Evolutionary conservation across 805 yeast species (phyloP), one percentile per base, ranked within the genome.

Genomic region (Barnettozyma californica): DNA sequence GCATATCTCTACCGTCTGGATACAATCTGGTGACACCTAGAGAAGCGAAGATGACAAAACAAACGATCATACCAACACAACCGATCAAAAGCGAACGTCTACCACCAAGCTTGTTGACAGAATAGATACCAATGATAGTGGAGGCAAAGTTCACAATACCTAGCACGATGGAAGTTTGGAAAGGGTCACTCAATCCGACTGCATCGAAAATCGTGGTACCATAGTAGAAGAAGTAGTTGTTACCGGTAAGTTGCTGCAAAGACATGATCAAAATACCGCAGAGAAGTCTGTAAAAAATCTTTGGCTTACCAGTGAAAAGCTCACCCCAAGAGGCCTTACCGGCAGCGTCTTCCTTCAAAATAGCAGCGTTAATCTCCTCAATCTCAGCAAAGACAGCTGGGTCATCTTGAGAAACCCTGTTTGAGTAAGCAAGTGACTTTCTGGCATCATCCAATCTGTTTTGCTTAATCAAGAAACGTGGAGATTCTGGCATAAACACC

Each of bases 311-410:
- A 27, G 82, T 78, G 61, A 84, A 64, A 47, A 84, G 69, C 66
- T 83, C 87, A 46, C 66, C 67, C 87, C 88, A 83, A 3, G 80
- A 63, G 7, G 88, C 88, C 44, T 68, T 68, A 59, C 88, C 89
- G 33, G 84, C 87, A 52, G 74, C 57, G 52, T 60, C 64, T 57
- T 83, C 90, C 54, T 76, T 71, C 63, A 80, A 81, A 54, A 83
- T 70, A 67, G 82, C 84, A 50, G 81, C 81, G 59, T 73, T 57
- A 50, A 84, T 78, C 38, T 73, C 65, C 58, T 79, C 80, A 48
- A 81, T 66, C 68, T 84, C 89, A 40, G 74, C 69, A 56, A 72
- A 68, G 43, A 81, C 78, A 41, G 77, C 74, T 45, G 78, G 76
- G 55, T 78, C 78, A 45, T 83, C 84, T 13, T 67, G 56, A 6